Conservation (phyloP, 116 monocot species). For the Thalassia testudinum region DNA sequence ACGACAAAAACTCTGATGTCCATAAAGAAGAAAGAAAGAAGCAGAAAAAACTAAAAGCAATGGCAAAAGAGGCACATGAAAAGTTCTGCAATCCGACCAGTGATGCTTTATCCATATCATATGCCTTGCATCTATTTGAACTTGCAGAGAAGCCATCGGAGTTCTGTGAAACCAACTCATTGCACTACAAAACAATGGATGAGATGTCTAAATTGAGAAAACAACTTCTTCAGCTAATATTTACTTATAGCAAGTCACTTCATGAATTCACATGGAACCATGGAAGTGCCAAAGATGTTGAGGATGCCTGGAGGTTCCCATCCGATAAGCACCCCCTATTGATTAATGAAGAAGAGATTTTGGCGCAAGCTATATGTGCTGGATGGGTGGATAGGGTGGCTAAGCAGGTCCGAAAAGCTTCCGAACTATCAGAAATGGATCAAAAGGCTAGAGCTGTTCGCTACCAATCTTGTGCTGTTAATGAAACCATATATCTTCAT, state of each 20-base stretch:
- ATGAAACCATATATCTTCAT: conserved; percentile 66
- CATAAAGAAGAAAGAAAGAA: conserved; percentile 25
- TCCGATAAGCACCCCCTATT: conserved; percentile 34
- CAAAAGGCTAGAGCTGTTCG: conserved; percentile 26
- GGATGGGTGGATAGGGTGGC: conserved; percentile 95
- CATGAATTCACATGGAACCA: conserved; percentile 53
- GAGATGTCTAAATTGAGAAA: conserved; percentile 96
- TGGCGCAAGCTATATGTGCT: conserved; percentile 88
- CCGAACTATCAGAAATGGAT: conserved; percentile 27
- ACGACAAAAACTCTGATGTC: conserved; percentile 12
- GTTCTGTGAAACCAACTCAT: conserved; percentile 48
- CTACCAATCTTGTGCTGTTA: conserved; percentile 54
- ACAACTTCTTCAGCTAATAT: conserved; percentile 63
- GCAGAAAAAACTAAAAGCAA: conserved; percentile 30
- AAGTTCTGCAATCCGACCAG: conserved; percentile 63
- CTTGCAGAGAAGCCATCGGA: conserved; percentile 30
- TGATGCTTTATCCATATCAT: conserved; percentile 70
- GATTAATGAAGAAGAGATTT: conserved; percentile 65
- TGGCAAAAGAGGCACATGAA: conserved; percentile 32
- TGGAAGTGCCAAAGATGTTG: conserved; percentile 48
- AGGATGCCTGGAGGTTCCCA: conserved; percentile 37
- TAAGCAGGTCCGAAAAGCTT: conserved; percentile 28
- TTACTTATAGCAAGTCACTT: conserved; percentile 25
- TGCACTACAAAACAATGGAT: conserved; percentile 88
- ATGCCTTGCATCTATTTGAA: conserved; percentile 79